Conservation (phyloP, 2,329 filamentous ascomycete species). For the Hawksworthiomyces lignivorus region DNA sequence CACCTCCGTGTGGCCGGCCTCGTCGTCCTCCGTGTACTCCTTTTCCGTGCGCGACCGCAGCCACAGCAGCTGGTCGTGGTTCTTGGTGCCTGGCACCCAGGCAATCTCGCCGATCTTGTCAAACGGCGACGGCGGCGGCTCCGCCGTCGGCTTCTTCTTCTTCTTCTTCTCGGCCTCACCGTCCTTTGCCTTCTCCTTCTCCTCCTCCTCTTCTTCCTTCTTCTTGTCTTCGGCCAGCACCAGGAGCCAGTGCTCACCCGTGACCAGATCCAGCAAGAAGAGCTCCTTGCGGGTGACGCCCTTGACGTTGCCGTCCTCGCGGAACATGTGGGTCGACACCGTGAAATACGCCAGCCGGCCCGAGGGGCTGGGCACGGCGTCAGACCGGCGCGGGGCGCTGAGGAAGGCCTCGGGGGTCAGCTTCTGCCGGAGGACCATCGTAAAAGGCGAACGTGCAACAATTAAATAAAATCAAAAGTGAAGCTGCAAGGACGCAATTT, state of each 20-base stretch:
- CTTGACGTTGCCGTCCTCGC: slow-evolving; percentile 11
- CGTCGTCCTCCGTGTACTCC: neutral
- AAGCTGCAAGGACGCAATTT: no score
- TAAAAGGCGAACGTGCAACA: no score
- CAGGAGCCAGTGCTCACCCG: slow-evolving; percentile 18
- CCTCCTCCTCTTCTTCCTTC: no score
- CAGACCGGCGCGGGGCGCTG: slow-evolving; percentile 15
- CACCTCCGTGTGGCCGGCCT: slow-evolving; percentile 24
- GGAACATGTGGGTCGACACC: slow-evolving; percentile 27
- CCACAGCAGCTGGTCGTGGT: slow-evolving; percentile 23
- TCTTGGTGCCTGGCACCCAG: slow-evolving; percentile 26
- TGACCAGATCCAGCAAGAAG: slow-evolving; percentile 26
- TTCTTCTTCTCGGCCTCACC: no score
- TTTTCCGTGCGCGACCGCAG: slow-evolving; percentile 19
- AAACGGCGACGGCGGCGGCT: slow-evolving; percentile 18
- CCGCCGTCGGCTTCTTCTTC: no score
- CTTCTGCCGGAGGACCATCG: slow-evolving; percentile 15
- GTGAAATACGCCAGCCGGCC: slow-evolving; percentile 30
- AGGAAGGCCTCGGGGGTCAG: slow-evolving; percentile 19
- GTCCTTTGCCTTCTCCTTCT: no score
- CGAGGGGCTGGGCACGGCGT: slow-evolving; percentile 28
- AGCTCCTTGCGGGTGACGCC: slow-evolving; percentile 25
- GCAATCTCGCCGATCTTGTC: slow-evolving; percentile 24
- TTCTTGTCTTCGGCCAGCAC: no score
- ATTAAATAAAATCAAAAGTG: no score